Evolutionary conservation across 1,284 basidiomycete genomes (phyloP).

Genomic region (Phellinidium pouzarii): DNA sequence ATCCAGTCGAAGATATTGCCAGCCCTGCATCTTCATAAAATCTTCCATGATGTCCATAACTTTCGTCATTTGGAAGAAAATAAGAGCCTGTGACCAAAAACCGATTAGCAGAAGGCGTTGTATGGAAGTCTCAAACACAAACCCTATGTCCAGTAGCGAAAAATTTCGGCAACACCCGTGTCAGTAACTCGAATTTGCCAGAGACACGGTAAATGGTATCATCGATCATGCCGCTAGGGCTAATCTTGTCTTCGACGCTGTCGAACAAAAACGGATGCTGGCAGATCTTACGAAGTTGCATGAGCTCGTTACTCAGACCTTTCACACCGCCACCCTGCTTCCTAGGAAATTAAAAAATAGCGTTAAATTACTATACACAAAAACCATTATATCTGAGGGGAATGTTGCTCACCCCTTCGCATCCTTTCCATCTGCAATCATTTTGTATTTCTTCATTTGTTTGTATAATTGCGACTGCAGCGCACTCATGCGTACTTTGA

Average conservation of each 20-base stretch:
- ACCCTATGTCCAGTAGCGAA: slow-evolving; percentile 91
- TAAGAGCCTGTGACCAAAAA: slow-evolving; percentile 62
- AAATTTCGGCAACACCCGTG: slow-evolving; percentile 91
- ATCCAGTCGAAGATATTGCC: slow-evolving; percentile 92
- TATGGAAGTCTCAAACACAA: slow-evolving; percentile 21
- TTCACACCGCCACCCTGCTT: slow-evolving; percentile 76
- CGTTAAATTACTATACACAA: slow-evolving; percentile 6
- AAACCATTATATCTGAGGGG: slow-evolving; percentile 1
- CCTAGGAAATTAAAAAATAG: slow-evolving; percentile 13
- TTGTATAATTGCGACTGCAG: slow-evolving; percentile 94
- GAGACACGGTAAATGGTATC: slow-evolving; percentile 84
- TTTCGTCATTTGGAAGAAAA: slow-evolving; percentile 99
- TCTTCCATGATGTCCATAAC: slow-evolving; percentile 99
- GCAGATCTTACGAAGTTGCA: slow-evolving; percentile 99
- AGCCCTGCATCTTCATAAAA: slow-evolving; percentile 87
- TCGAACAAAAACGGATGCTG: slow-evolving; percentile 97
- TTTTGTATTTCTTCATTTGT: slow-evolving; percentile 96
- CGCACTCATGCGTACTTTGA: slow-evolving; percentile 96
- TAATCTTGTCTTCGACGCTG: slow-evolving; percentile 90
- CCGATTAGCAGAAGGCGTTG: slow-evolving; percentile 10
- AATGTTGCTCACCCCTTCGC: slow-evolving; percentile 52
- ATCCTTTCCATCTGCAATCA: slow-evolving; percentile 87
- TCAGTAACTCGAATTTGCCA: slow-evolving; percentile 95
- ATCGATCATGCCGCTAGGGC: slow-evolving; percentile 74
- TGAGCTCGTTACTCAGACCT: slow-evolving; percentile 93